These are phyloP conservation scores for Mallotus japonicus DNA, from an alignment of 441 rosid species.

Conservation along the genomic window DNA sequence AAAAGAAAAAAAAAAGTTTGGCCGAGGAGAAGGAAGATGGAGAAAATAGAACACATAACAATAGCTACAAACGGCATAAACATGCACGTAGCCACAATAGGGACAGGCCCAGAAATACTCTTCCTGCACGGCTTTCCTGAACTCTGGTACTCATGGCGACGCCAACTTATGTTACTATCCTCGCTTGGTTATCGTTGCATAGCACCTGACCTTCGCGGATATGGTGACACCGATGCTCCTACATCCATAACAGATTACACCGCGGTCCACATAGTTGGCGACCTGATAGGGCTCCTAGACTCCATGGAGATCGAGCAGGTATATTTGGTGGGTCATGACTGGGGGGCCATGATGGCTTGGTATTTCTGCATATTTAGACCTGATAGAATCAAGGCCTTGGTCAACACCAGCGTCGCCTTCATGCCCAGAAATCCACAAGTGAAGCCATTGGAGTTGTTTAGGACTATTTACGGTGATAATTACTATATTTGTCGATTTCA, in stretches of 20 bases:
- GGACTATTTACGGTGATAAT: constrained; percentile 51
- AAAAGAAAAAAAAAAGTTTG: no score
- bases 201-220: constrained; percentile 79
- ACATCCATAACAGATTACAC: constrained; percentile 39
- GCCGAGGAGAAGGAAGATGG: constrained; percentile 31
- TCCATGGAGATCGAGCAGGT: constrained; percentile 46
- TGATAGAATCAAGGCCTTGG: constrained; percentile 52
- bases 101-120: constrained; percentile 53
- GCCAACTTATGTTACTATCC: constrained; percentile 52
- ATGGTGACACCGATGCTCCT: constrained; percentile 59
- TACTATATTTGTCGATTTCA: constrained; percentile 72
- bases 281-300: constrained; percentile 53
- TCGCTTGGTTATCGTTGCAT: constrained; percentile 56
- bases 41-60: constrained; percentile 43
- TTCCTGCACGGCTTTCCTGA: constrained; percentile 80
- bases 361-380: constrained; percentile 57
- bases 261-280: constrained; percentile 53
- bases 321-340: constrained; percentile 60
- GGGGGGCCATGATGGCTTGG: constrained; percentile 71
- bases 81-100: constrained; percentile 66
- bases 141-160: constrained; percentile 79
- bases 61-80: constrained; percentile 57
- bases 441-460: constrained; percentile 43
- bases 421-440: constrained; percentile 44
- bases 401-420: constrained; percentile 53